phyloP scores from a whole-genome alignment of 2,329 filamentous ascomycete species.

The Trichoderma afroharzianum region DNA sequence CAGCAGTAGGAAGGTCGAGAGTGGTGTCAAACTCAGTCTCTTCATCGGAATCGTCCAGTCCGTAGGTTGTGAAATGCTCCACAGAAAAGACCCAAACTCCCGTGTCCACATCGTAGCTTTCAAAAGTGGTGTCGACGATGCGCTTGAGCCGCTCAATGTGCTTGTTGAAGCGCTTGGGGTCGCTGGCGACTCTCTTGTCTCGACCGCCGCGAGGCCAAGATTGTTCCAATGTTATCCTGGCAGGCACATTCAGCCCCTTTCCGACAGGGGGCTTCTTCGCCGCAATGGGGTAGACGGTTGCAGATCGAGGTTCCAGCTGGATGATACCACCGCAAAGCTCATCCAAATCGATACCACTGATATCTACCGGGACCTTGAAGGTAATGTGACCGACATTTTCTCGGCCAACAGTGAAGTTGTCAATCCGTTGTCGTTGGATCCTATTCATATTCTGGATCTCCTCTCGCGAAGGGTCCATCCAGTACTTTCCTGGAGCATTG shows the following conservation, averaged over 20 bases:
- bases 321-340: constrained; percentile 77
- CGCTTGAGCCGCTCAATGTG: constrained; percentile 78
- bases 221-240: constrained; percentile 82
- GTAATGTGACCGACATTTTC: constrained; percentile 74
- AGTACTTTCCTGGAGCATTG: constrained; percentile 71
- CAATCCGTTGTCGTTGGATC: constrained; percentile 70
- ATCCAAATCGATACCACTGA: constrained; percentile 74
- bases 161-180: constrained; percentile 67
- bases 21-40: constrained; percentile 56
- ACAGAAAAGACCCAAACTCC: constrained; percentile 91
- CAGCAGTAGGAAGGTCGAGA: constrained; percentile 19
- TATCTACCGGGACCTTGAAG: constrained; percentile 79
- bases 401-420: constrained; percentile 77
- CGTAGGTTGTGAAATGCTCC: constrained; percentile 96
- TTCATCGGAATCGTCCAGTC: constrained; percentile 75
- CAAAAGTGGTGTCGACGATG: constrained; percentile 76
- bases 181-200: constrained; percentile 52
- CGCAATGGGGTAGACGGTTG: constrained; percentile 80
- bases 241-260: constrained; percentile 87
- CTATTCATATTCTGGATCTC: constrained; percentile 78
- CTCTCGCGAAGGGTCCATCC: constrained; percentile 73
- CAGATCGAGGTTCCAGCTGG: constrained; percentile 69
- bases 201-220: constrained; percentile 75
- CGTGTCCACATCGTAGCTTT: constrained; percentile 72
- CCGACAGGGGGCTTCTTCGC: constrained; percentile 78